These are phyloP conservation scores for Rubroboletus pulcherrimus DNA, from an alignment of 768 basidiomycete species.

Conservation along the genomic window DNA sequence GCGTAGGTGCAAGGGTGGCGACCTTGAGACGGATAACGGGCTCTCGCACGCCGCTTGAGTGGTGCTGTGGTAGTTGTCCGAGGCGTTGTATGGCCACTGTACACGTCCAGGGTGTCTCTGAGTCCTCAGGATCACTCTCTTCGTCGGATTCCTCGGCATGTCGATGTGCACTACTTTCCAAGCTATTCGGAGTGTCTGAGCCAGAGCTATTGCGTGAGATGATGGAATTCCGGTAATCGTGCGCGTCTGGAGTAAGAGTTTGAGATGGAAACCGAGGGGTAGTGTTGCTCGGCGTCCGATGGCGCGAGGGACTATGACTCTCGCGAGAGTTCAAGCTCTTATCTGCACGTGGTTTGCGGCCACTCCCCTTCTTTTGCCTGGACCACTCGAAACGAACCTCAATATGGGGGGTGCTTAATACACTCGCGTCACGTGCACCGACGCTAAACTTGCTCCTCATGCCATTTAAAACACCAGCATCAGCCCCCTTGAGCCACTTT, in stretches of 20 bases:
- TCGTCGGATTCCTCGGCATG: conserved; percentile 52
- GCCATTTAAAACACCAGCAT: conserved; percentile 42
- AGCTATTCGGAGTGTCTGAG: conserved; percentile 30
- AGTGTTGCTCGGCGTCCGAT: conserved; percentile 3
- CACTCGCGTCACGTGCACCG: conserved; percentile 22
- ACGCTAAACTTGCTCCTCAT: conserved; percentile 39
- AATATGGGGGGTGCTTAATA: conserved; percentile 35
- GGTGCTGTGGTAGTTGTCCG: conserved; percentile 12
- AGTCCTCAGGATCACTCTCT: conserved; percentile 93
- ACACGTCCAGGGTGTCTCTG: conserved; percentile 95
- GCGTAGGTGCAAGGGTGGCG: conserved; percentile 84
- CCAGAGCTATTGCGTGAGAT: conserved; percentile 39
- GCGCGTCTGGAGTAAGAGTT: conserved; percentile 6
- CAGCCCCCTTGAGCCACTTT: conserved; percentile 65
- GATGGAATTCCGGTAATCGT: conserved; percentile 37
- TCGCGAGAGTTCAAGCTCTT: conserved; percentile 12
- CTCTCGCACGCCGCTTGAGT: conserved; percentile 6
- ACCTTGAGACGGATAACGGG: conserved; percentile 52
- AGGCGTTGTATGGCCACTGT: conserved; percentile 62
- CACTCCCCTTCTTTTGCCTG: conserved; percentile 31
- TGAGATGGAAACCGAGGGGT: conserved; percentile 9
- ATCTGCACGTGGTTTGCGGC: conserved; percentile 20
- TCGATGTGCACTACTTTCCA: conserved; percentile 15
- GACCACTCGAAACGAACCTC: conserved; percentile 83
- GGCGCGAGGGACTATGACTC: conserved; percentile 12